Conservation (phyloP, 1,284 basidiomycete genomes). For the Puccinia polysora region DNA sequence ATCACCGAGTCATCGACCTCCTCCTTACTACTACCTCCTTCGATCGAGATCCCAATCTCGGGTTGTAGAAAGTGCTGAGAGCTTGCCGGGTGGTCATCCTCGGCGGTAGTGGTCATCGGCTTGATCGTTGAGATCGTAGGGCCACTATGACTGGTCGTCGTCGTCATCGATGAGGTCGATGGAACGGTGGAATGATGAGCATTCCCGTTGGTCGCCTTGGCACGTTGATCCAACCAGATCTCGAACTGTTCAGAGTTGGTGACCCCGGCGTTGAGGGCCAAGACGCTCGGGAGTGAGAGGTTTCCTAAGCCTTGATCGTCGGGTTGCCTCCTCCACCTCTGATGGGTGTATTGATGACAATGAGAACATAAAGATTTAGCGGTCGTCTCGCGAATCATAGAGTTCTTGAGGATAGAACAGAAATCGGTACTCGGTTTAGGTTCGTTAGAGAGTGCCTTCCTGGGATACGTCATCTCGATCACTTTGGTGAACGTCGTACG, state of each 20-base stretch:
- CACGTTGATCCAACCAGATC: slow-evolving; percentile 67
- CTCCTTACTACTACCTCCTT: slow-evolving; percentile 44
- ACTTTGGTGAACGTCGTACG: slow-evolving; percentile 67
- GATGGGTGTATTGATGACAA: slow-evolving; percentile 71
- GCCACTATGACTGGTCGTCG: slow-evolving; percentile 49
- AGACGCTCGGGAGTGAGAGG: slow-evolving; percentile 54
- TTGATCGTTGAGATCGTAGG: slow-evolving; percentile 50
- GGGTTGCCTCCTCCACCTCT: slow-evolving; percentile 69
- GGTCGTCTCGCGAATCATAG: slow-evolving; percentile 72
- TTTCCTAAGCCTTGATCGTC: slow-evolving; percentile 56
- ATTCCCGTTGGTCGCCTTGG: slow-evolving; percentile 39
- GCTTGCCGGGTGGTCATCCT: slow-evolving; percentile 55
- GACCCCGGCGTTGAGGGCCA: slow-evolving; percentile 80
- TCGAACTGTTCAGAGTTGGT: slow-evolving; percentile 69
- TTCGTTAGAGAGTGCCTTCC: slow-evolving; percentile 62
- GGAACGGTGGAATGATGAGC: too few species aligned
- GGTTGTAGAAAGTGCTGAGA: slow-evolving; percentile 51
- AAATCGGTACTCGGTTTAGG: slow-evolving; percentile 61
- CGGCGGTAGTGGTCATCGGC: slow-evolving; percentile 44
- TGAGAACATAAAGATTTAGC: slow-evolving; percentile 79
- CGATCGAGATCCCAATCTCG: slow-evolving; percentile 56
- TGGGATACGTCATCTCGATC: slow-evolving; percentile 92
- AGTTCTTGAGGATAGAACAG: slow-evolving; percentile 66
- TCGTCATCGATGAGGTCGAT: background rate
- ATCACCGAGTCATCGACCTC: background rate